Conservation (phyloP, 1,284 basidiomycete genomes). For the Melampsora americana region DNA sequence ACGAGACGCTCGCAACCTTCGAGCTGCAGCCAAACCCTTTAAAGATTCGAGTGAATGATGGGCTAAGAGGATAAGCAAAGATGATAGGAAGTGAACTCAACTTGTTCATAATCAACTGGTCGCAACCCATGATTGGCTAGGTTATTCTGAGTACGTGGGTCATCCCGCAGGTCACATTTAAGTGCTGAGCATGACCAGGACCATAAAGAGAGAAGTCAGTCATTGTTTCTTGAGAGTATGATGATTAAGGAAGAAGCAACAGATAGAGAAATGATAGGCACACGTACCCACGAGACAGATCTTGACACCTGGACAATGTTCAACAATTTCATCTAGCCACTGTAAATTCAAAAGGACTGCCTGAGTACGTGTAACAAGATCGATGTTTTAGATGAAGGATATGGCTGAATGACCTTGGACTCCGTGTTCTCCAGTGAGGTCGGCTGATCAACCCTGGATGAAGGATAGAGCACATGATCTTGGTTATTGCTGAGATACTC, state of each 20-base stretch:
- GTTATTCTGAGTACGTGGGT: conserved; percentile 65
- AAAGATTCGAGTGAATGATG: background rate
- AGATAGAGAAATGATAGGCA: conserved; percentile 46
- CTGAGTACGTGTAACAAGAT: background rate
- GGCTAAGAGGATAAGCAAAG: background rate
- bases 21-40: conserved; percentile 72
- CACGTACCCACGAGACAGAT: conserved; percentile 57
- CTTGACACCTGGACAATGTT: conserved; percentile 90
- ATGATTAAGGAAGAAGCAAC: background rate
- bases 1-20: conserved; percentile 82
- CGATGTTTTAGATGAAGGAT: background rate
- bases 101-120: conserved; percentile 79
- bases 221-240: background rate
- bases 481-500: background rate
- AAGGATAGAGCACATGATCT: background rate
- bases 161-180: conserved; percentile 89
- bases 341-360: conserved; percentile 40
- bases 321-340: conserved; percentile 57
- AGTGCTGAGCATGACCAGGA: conserved; percentile 61
- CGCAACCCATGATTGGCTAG: conserved; percentile 66
- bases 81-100: conserved; percentile 32
- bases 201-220: background rate
- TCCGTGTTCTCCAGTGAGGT: conserved; percentile 87
- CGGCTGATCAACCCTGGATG: conserved; percentile 68
- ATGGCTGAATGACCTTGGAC: conserved; percentile 64